Base-by-base conservation (phyloP, 1,139 yeast genomes). In the Keqinozyma sinolaborantium region DNA sequence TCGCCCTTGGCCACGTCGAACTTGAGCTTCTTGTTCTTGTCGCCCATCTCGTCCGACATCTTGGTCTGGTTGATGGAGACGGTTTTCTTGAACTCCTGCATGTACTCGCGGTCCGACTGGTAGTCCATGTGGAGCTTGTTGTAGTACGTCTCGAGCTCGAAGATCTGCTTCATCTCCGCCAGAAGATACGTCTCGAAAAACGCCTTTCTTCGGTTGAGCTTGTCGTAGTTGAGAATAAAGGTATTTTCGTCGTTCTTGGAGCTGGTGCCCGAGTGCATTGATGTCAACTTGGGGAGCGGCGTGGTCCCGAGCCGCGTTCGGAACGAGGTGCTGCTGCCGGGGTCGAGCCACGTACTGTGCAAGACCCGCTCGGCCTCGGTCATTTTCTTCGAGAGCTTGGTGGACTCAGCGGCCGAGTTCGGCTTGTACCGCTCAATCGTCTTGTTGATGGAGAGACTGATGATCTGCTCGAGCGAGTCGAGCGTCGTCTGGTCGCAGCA, bases 151-250 rank as follows among this genome's bases (percentile, higher is more conserved):
- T 63, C 56, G 21, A 68, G 44, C n/a, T 61, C 67, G 15, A 50
- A 44, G 28, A 67, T 44, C 37, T 68, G 73, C 33, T 60, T 59
- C 23, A 58, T 32, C 36, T 67, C 73, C 1, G 73, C 73, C 62
- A 56, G 64, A 11, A 67, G 46, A 39, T 60, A 60, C 1, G 70
- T 61, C 39, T 67, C 72, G 30, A 65, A 42, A 26, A 53, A 51
- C 13, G 51, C 50, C 35, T 59, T 64, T 9, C 62, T 45, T 24
- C 61, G 47, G 6, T 41, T 38, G 14, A 65, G 48, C 15, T 46
- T 53, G 38, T 68, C 73, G 27, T 51, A 52, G 38, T 51, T 57
- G 25, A 68, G 48, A 1, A 63, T 50, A 24, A 21, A 27, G 9
- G 16, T 20, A 21, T 48, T 42, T n/a, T 50, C 49, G 20, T 44